These are phyloP conservation scores for Phytomonas sp. DNA, from an alignment of 208 protist species.

Conservation along the genomic window DNA sequence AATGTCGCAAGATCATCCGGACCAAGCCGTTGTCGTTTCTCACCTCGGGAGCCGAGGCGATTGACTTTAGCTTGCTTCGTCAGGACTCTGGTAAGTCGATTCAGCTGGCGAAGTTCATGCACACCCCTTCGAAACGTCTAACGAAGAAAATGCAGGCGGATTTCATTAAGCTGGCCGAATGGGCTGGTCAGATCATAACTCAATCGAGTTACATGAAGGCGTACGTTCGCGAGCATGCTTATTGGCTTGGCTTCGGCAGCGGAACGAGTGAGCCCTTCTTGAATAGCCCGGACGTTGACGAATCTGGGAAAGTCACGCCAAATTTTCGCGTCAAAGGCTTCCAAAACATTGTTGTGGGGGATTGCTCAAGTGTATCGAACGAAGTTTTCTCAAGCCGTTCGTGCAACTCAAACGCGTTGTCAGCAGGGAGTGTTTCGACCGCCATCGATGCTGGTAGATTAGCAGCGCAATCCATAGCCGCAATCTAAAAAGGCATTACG, in stretches of 20 bases:
- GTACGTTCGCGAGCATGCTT: constrained; percentile 61
- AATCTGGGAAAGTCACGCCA: neutral
- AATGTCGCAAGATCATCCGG: constrained; percentile 39
- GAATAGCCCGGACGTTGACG: constrained; percentile 3
- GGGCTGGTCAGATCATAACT: constrained; percentile 19
- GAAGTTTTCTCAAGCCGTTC: constrained; percentile 19
- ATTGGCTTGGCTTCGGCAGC: constrained; percentile 76
- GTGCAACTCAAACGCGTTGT: constrained; percentile 26
- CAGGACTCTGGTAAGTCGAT: constrained; percentile 37
- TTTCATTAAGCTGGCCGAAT: constrained; percentile 25
- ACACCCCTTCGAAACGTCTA: constrained; percentile 17
- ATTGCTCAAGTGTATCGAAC: constrained; percentile 48
- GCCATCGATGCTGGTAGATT: constrained; percentile 33
- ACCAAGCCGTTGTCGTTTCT: constrained; percentile 35
- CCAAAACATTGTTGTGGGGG: constrained; percentile 56
- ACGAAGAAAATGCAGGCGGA: constrained; percentile 25
- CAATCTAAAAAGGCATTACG: neutral
- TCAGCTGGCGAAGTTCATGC: constrained; percentile 53
- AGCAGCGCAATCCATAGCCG: neutral
- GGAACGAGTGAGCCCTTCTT: constrained; percentile 48
- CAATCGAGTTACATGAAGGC: constrained; percentile 46
- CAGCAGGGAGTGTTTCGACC: constrained; percentile 41
- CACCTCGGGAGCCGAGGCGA: constrained; percentile 30
- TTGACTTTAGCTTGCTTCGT: constrained; percentile 46
- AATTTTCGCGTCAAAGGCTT: constrained; percentile 22